Evolutionary conservation across 1,139 yeast species (phyloP).

Genomic region (Tardiomyces blankii): DNA sequence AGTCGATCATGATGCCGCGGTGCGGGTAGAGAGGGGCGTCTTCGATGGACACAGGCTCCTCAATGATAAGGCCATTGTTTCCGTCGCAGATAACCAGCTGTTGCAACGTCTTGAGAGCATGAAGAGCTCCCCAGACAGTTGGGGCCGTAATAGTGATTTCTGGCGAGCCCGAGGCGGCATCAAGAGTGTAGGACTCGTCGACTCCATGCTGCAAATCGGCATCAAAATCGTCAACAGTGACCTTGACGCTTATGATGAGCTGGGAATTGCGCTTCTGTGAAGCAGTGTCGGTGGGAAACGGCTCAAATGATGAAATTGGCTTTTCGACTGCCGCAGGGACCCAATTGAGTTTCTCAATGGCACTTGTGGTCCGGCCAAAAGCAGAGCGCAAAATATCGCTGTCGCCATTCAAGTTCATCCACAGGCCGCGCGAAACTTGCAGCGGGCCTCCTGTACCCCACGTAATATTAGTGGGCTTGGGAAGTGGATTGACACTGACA

Average conservation of each 20-base stretch:
- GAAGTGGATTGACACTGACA: constrained; percentile 13
- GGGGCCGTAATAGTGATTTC: constrained; percentile 24
- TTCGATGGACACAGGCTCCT: constrained; percentile 27
- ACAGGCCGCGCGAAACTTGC: constrained; percentile 9
- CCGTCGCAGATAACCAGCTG: constrained; percentile 30
- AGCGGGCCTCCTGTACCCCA: constrained; percentile 16
- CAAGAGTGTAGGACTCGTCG: constrained; percentile 32
- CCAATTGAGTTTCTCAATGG: constrained; percentile 13
- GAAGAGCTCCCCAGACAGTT: constrained; percentile 38
- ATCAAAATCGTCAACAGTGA: constrained; percentile 19
- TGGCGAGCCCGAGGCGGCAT: constrained; percentile 8
- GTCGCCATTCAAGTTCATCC: constrained; percentile 5
- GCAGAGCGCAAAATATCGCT: constrained; percentile 11
- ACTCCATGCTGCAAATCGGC: constrained; percentile 33
- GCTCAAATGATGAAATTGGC: constrained; percentile 13
- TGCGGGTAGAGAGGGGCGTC: constrained; percentile 36
- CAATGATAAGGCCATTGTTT: constrained; percentile 21
- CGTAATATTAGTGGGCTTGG: constrained; percentile 13
- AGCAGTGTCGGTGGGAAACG: constrained; percentile 12
- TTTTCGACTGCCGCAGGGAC: constrained; percentile 13
- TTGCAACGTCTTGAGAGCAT: constrained; percentile 36
- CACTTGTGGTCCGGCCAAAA: constrained; percentile 9
- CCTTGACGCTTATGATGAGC: constrained; percentile 3
- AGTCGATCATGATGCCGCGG: constrained; percentile 37
- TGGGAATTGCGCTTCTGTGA: neutral